These are phyloP conservation scores for Candida peoriensis DNA, from an alignment of 805 yeast species.

Conservation along the genomic window DNA sequence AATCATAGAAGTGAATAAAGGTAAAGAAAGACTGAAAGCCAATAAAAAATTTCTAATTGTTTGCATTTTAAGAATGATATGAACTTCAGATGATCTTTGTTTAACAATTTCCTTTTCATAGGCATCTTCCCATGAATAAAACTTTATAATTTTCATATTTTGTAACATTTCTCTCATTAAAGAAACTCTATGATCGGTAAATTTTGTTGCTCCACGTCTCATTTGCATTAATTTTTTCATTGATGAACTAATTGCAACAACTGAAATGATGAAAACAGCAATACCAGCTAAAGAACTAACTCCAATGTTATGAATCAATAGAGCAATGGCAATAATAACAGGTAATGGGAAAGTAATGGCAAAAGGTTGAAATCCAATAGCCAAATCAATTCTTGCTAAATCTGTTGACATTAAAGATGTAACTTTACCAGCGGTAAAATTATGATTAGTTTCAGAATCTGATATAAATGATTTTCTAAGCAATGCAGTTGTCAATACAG, in stretches of 20 bases:
- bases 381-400: slow-evolving; percentile 67
- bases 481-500: slow-evolving; percentile 60
- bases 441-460: slow-evolving; percentile 45
- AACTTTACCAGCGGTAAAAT: slow-evolving; percentile 55
- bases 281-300: slow-evolving; percentile 64
- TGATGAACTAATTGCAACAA: slow-evolving; percentile 37
- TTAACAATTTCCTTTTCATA: slow-evolving; percentile 49
- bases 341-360: slow-evolving; percentile 55
- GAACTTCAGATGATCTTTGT: slow-evolving; percentile 55
- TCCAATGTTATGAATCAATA: slow-evolving; percentile 64
- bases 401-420: slow-evolving; percentile 77
- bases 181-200: slow-evolving; percentile 61
- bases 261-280: slow-evolving; percentile 44
- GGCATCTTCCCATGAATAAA: slow-evolving; percentile 83
- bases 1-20: slow-evolving; percentile 53
- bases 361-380: slow-evolving; percentile 56
- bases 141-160: slow-evolving; percentile 68
- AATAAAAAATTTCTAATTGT: slow-evolving; percentile 47
- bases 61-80: slow-evolving; percentile 51
- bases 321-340: slow-evolving; percentile 53
- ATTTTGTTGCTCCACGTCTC: slow-evolving; percentile 50
- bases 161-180: slow-evolving; percentile 57
- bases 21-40: slow-evolving; percentile 46
- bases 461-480: slow-evolving; percentile 60
- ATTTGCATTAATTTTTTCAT: slow-evolving; percentile 45